Conservation (phyloP, 2,329 filamentous ascomycete species). For the Fusarium circinatum region DNA sequence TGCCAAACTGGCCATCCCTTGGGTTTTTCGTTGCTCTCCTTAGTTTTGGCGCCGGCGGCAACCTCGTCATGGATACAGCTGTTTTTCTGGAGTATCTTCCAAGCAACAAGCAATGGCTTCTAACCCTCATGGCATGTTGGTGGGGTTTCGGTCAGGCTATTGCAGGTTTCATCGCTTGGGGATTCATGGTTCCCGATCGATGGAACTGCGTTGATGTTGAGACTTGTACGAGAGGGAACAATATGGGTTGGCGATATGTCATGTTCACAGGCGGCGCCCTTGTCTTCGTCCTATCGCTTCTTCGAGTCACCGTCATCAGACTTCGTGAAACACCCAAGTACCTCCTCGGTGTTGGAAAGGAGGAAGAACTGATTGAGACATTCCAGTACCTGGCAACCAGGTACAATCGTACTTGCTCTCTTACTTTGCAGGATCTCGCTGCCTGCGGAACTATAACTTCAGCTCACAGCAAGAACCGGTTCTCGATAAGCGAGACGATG, state of each 20-base stretch:
- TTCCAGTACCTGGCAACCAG: slow-evolving; percentile 5
- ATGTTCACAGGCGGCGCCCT: slow-evolving; percentile 26
- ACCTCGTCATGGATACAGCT: slow-evolving; percentile 21
- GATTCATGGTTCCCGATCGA: neutral
- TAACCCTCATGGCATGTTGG: slow-evolving; percentile 17
- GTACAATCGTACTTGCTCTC: slow-evolving; percentile 8
- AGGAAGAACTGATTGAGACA: slow-evolving; percentile 2
- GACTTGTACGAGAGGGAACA: neutral
- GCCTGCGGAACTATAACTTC: slow-evolving; percentile 25
- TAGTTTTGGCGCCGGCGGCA: slow-evolving; percentile 8
- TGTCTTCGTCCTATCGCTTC: slow-evolving; percentile 7
- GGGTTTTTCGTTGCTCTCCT: slow-evolving; percentile 4
- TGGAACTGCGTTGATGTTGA: neutral
- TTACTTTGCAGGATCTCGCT: neutral
- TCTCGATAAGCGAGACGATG: slow-evolving; percentile 45
- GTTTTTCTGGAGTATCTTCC: slow-evolving; percentile 23
- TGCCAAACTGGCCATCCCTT: neutral
- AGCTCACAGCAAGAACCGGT: slow-evolving; percentile 48
- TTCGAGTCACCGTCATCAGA: slow-evolving; percentile 10
- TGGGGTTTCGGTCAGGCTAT: slow-evolving; percentile 19
- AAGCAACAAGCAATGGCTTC: slow-evolving; percentile 5
- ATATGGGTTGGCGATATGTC: slow-evolving; percentile 18
- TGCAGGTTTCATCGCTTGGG: slow-evolving; percentile 20
- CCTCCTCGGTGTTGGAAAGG: neutral
- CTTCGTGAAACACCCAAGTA: slow-evolving; percentile 16